phyloP scores from a whole-genome alignment of 192 early-diverging fungal species.

The Coemansia sp. region DNA sequence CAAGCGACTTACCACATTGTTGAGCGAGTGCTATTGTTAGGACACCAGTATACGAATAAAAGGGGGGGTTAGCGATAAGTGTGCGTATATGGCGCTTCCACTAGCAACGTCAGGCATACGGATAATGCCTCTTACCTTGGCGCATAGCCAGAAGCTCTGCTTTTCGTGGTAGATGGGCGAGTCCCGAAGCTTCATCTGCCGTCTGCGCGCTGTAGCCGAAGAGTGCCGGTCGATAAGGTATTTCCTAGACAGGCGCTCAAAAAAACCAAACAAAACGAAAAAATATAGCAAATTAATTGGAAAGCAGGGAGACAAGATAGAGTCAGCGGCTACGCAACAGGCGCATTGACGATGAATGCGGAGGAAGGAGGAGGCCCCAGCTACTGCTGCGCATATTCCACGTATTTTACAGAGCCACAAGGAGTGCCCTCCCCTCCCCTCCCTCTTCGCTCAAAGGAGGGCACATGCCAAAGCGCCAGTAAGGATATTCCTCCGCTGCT shows the following conservation, averaged over 20 bases:
- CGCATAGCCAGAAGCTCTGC: conserved; percentile 57
- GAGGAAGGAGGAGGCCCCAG: too few relatives aligned
- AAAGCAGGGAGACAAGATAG: not conserved
- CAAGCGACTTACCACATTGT: conserved; percentile 53
- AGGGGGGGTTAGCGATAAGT: too few relatives aligned
- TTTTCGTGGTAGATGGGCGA: conserved; percentile 57
- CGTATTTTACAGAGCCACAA: too few relatives aligned
- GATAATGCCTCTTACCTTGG: conserved; percentile 37
- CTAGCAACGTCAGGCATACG: not conserved
- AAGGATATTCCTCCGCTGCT: conserved; percentile 3
- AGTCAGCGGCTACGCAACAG: not conserved
- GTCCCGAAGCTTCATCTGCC: conserved; percentile 48
- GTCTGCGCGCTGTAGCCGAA: conserved; percentile 9
- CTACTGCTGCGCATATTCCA: not conserved
- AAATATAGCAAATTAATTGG: not conserved
- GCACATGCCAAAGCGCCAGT: not conserved
- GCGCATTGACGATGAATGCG: not conserved
- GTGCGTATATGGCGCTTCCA: not conserved
- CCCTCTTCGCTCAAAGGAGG: not conserved
- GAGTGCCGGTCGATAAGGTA: conserved; percentile 28
- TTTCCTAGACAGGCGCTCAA: conserved; percentile 12
- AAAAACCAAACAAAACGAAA: not conserved
- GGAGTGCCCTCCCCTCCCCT: too few relatives aligned
- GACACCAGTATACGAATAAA: not conserved
- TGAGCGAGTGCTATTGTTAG: conserved; percentile 51